A percentile compares a stretch with the other conserved stretches of the same genome.
Evolutionary conservation across 179 eudicot genomes (phyloP).

Genomic region (Heliamphora pulchella): DNA sequence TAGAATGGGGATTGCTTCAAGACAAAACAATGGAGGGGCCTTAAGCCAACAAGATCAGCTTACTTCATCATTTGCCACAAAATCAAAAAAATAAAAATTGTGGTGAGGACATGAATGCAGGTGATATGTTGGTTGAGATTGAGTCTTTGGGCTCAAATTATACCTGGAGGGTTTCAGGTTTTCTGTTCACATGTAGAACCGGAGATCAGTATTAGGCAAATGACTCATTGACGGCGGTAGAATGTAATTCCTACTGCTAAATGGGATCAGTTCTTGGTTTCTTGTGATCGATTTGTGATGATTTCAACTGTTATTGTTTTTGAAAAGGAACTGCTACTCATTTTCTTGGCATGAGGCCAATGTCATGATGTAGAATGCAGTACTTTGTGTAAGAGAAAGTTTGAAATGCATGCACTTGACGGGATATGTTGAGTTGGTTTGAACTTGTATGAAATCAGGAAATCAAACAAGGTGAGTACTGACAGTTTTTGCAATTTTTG

Average conservation of each 20-base stretch:
- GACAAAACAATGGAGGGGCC: neutral
- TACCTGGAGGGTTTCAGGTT: neutral
- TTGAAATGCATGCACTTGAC: neutral
- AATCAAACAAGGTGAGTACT: neutral
- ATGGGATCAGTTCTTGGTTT: neutral
- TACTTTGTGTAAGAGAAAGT: neutral
- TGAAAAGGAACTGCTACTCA: neutral
- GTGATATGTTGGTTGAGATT: conserved; percentile 5
- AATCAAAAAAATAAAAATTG: neutral
- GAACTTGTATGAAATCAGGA: neutral
- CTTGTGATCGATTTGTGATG: neutral
- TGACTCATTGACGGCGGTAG: neutral
- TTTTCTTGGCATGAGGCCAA: neutral
- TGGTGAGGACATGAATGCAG: neutral
- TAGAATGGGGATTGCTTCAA: neutral
- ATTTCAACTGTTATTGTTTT: neutral
- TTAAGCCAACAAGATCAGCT: neutral
- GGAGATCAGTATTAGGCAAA: neutral
- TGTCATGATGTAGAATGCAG: neutral
- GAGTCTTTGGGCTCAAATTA: neutral
- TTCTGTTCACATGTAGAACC: neutral
- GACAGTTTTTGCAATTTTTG: neutral
- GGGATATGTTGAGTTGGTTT: neutral
- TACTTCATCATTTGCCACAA: neutral
- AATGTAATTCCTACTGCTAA: neutral